Evolutionary conservation across 1,139 yeast species (phyloP).

Genomic region (Candida pseudoviswanathii): DNA sequence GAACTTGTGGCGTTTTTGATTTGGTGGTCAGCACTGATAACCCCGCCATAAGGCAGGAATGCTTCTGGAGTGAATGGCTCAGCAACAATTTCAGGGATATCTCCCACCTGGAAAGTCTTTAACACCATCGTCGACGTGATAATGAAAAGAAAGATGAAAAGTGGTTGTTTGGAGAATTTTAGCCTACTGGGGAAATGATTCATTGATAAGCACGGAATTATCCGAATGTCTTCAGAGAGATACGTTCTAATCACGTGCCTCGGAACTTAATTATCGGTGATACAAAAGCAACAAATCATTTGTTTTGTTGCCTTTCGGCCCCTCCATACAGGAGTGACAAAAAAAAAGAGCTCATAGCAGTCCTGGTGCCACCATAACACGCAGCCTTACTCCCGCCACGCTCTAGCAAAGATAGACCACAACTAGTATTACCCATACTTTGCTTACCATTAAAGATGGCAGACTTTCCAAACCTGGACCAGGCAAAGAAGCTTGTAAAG

Average conservation of each 20-base stretch:
- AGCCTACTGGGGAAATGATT: neutral
- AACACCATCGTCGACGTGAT: conserved; percentile 34
- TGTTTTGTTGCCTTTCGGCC: neutral
- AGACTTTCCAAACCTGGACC: conserved; percentile 9
- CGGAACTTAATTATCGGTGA: neutral
- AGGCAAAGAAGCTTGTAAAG: neutral
- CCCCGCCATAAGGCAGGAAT: conserved; percentile 48
- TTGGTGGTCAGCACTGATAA: conserved; percentile 50
- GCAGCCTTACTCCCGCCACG: neutral
- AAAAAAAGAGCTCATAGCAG: neutral
- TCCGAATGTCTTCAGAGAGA: conserved; percentile 2
- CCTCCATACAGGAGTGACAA: neutral
- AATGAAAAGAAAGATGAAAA: no score
- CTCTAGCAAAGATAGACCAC: neutral
- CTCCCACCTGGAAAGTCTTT: conserved; percentile 36
- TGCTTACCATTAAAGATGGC: conserved; percentile 6
- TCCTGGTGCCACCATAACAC: conserved; percentile 6
- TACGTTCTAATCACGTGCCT: neutral
- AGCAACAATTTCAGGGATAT: conserved; percentile 30
- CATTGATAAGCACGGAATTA: conserved; percentile 5
- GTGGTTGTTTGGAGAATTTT: no score
- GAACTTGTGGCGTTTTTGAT: conserved; percentile 32
- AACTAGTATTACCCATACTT: no score
- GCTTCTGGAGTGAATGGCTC: conserved; percentile 43
- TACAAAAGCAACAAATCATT: neutral